phyloP scores from a whole-genome alignment of 1,284 basidiomycete genomes.

The Golubevia pallescens region DNA sequence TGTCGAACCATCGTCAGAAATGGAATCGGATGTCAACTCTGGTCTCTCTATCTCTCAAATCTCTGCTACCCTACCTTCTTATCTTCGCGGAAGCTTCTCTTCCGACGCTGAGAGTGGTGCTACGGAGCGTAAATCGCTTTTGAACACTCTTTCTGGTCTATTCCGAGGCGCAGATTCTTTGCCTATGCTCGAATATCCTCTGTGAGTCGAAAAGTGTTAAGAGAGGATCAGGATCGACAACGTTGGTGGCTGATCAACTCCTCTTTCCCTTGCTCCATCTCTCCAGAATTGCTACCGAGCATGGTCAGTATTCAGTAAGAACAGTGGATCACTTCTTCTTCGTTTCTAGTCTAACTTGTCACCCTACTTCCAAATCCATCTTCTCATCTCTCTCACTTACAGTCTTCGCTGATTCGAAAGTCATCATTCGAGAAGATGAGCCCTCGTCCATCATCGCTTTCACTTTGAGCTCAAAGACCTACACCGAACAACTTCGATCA shows the following conservation, averaged over 20 bases:
- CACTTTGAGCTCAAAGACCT: conserved; percentile 86
- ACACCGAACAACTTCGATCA: conserved; percentile 80
- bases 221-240: no score
- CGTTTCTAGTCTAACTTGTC: not conserved
- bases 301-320: not conserved
- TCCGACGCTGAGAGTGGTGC: conserved; percentile 68
- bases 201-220: no score
- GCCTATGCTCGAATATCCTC: conserved; percentile 69
- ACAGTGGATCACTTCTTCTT: conserved; percentile 5
- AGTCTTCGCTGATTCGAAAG: conserved; percentile 92
- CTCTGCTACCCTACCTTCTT: conserved; percentile 22
- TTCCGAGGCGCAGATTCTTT: conserved; percentile 69
- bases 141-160: conserved; percentile 84
- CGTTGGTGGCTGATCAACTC: not conserved
- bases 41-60: conserved; percentile 5
- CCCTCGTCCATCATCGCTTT: conserved; percentile 97
- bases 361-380: not conserved
- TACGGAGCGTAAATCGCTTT: conserved; percentile 76
- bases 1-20: not conserved
- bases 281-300: not conserved
- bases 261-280: not conserved
- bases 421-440: conserved; percentile 95
- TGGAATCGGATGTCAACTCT: not conserved
- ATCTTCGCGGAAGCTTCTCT: conserved; percentile 52
- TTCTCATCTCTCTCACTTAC: conserved; percentile 19